Evolutionary conservation across 768 basidiomycete species (phyloP).

Genomic region (Botryobasidium botryosum): DNA sequence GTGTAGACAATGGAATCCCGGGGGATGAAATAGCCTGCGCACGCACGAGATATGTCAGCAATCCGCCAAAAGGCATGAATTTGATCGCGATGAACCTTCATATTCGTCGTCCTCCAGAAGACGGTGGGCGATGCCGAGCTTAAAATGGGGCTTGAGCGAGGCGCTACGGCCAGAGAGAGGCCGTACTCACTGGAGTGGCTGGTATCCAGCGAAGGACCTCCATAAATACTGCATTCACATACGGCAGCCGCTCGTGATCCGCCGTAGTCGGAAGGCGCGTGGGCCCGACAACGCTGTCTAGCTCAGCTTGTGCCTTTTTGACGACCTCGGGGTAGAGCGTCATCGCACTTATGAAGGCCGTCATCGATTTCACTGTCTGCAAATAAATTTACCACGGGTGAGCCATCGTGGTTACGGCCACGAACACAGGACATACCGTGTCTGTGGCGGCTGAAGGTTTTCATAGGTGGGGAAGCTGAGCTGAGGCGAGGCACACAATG

Average conservation of each 20-base stretch:
- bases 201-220: constrained; percentile 14
- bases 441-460: too few species aligned
- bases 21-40: constrained; percentile 3
- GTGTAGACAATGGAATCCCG: constrained; percentile 4
- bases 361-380: constrained; percentile 1
- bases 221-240: constrained; percentile 10
- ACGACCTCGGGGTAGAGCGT: constrained; percentile 14
- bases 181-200: background rate
- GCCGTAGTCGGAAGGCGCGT: constrained; percentile 14
- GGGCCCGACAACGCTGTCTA: constrained; percentile 15
- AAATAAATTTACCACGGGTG: too few species aligned
- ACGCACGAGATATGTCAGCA: background rate
- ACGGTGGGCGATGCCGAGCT: background rate
- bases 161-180: too few species aligned
- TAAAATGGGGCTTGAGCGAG: too few species aligned
- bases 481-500: too few species aligned
- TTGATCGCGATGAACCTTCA: too few species aligned
- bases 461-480: too few species aligned
- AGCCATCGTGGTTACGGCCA: too few species aligned
- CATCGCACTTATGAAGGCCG: constrained; percentile 9
- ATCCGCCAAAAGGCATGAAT: background rate
- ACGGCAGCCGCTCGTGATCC: constrained; percentile 13
- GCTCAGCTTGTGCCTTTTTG: constrained; percentile 16
- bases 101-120: constrained; percentile 8
- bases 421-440: too few species aligned